These are phyloP conservation scores for Firmiana major DNA, from an alignment of 345 rosid species.

Conservation along the genomic window DNA sequence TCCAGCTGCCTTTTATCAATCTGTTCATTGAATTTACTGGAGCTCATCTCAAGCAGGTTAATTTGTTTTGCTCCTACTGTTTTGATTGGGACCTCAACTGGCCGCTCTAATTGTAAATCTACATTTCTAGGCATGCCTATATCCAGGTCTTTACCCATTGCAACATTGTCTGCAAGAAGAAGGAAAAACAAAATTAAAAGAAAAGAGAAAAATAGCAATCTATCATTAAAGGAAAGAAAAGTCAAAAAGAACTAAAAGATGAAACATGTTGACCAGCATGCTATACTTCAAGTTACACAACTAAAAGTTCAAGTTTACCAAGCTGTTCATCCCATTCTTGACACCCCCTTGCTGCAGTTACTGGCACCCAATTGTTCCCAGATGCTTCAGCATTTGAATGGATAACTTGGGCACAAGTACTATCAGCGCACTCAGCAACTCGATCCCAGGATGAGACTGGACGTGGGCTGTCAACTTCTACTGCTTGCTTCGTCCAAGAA, in stretches of 20 bases:
- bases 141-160: slow-evolving; percentile 37
- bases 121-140: slow-evolving; percentile 30
- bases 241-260: not conserved
- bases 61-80: slow-evolving; percentile 25
- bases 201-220: not conserved
- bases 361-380: slow-evolving; percentile 30
- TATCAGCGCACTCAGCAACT: slow-evolving; percentile 43
- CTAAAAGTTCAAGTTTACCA: slow-evolving; percentile 24
- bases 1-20: slow-evolving; percentile 32
- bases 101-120: slow-evolving; percentile 34
- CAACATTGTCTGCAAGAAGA: slow-evolving; percentile 36
- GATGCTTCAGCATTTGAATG: slow-evolving; percentile 41
- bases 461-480: slow-evolving; percentile 38
- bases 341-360: slow-evolving; percentile 16
- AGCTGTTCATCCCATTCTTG: slow-evolving; percentile 28
- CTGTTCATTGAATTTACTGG: slow-evolving; percentile 21
- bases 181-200: not conserved
- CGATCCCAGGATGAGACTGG: slow-evolving; percentile 29
- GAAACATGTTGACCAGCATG: not conserved
- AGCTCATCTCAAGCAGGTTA: slow-evolving; percentile 30
- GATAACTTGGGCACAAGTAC: slow-evolving; percentile 58
- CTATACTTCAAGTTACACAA: not conserved
- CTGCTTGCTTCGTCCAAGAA: slow-evolving; percentile 54
- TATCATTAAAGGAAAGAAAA: not conserved
- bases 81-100: slow-evolving; percentile 29